Percentiles rank a stretch among this genome's conserved stretches.
Evolutionary conservation across 176 grass and related monocot species (phyloP).

Genomic region (Miscanthus lutarioriparius): DNA sequence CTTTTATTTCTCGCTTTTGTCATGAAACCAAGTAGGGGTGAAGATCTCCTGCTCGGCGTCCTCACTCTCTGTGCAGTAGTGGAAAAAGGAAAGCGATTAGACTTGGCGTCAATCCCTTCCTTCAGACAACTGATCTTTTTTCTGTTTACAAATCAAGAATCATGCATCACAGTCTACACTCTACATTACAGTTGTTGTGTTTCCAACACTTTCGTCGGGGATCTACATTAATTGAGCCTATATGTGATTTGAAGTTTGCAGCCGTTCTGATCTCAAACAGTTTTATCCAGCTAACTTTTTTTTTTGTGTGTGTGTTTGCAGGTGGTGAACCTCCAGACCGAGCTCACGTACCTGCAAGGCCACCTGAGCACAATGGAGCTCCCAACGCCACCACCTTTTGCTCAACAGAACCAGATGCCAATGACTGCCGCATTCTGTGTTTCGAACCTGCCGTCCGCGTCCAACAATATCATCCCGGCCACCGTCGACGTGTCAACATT

Average conservation of each 20-base stretch:
- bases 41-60: background rate
- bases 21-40: background rate
- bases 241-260: background rate
- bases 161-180: too few relatives aligned
- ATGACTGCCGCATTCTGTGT: constrained; percentile 56
- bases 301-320: constrained; percentile 31
- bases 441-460: constrained; percentile 64
- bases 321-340: constrained; percentile 94
- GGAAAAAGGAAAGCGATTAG: too few relatives aligned
- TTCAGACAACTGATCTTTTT: constrained; percentile 11
- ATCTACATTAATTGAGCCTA: background rate
- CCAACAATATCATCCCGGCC: constrained; percentile 41
- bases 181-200: too few relatives aligned
- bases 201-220: background rate
- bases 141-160: background rate
- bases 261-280: background rate
- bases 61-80: background rate
- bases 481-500: constrained; percentile 61
- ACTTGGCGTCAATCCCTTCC: background rate
- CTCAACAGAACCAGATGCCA: constrained; percentile 48
- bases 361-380: constrained; percentile 84
- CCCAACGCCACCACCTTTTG: constrained; percentile 60
- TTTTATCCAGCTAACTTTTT: too few relatives aligned
- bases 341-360: constrained; percentile 87
- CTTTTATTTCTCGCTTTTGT: background rate